These are phyloP conservation scores for Plasmodium vivax DNA, from an alignment of 169 alveolate species.

Conservation along the genomic window DNA sequence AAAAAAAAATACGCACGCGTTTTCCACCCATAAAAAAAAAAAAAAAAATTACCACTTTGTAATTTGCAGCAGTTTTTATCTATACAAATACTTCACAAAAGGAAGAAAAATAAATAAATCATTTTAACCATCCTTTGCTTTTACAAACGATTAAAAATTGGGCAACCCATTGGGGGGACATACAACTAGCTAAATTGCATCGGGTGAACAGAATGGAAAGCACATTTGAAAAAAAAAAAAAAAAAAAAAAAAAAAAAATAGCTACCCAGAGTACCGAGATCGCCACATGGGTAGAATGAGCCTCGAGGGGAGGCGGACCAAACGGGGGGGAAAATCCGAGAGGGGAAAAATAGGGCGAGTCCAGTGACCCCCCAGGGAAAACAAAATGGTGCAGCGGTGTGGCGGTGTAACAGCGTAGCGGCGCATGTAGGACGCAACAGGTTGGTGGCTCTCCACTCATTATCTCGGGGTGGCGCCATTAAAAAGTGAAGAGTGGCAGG, in stretches of 20 bases:
- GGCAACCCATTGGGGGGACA: neutral
- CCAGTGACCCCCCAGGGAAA: neutral
- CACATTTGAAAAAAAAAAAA: neutral
- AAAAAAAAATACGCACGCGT: neutral
- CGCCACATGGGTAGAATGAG: neutral
- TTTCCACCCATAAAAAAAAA: neutral
- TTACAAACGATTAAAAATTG: neutral
- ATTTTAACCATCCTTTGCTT: neutral
- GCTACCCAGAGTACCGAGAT: neutral
- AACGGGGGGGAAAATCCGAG: neutral
- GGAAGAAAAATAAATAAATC: neutral
- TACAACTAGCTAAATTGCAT: neutral
- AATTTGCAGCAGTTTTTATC: neutral
- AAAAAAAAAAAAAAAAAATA: too few relatives aligned
- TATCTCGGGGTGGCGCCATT: neutral
- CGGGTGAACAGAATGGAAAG: neutral
- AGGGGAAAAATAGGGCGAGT: neutral
- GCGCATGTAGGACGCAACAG: neutral
- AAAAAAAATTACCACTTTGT: neutral
- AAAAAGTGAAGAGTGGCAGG: neutral
- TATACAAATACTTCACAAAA: neutral
- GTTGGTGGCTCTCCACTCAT: neutral
- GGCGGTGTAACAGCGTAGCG: neutral
- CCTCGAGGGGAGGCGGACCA: neutral
- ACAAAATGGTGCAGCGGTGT: neutral